Percentiles rank a stretch among this genome's conserved stretches.
Conservation (phyloP, 306 rosid species). For the Vigna trinervia region DNA sequence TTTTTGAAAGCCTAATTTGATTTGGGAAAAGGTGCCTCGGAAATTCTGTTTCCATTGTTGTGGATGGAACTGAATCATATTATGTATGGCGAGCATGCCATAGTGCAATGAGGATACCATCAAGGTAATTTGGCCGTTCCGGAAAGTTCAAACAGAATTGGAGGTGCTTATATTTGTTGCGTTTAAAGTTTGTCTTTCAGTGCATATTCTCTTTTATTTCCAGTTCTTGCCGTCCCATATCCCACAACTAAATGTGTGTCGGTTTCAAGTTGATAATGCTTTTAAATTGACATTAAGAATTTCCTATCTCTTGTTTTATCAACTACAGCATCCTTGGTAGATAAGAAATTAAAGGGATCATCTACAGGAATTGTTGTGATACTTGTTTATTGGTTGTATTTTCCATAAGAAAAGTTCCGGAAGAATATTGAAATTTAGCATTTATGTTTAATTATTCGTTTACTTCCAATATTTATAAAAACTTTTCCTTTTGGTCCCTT, state of each 20-base stretch:
- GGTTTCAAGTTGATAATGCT: not conserved
- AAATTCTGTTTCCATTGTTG: constrained; percentile 29
- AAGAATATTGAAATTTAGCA: not conserved
- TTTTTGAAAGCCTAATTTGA: constrained; percentile 21
- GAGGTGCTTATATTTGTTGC: constrained; percentile 18
- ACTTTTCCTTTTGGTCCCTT: no score
- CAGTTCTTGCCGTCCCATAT: constrained; percentile 10
- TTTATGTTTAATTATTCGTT: not conserved
- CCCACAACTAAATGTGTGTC: not conserved
- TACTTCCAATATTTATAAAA: not conserved
- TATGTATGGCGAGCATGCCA: constrained; percentile 17
- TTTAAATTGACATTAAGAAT: not conserved
- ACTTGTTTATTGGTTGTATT: constrained; percentile 4
- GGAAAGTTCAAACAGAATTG: constrained; percentile 14
- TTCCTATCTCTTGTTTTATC: not conserved
- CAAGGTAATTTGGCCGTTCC: not conserved
- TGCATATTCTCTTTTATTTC: not conserved
- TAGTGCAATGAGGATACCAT: not conserved
- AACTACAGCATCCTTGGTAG: not conserved
- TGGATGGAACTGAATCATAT: constrained; percentile 15
- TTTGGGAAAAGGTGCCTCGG: constrained; percentile 1
- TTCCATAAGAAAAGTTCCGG: not conserved
- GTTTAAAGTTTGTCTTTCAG: constrained; percentile 6
- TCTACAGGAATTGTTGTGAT: not conserved
- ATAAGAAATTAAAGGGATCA: not conserved